Percentiles rank a stretch among this genome's conserved stretches.
Conservation (phyloP, 2,329 filamentous ascomycete genomes). For the Fusarium albosuccineum region DNA sequence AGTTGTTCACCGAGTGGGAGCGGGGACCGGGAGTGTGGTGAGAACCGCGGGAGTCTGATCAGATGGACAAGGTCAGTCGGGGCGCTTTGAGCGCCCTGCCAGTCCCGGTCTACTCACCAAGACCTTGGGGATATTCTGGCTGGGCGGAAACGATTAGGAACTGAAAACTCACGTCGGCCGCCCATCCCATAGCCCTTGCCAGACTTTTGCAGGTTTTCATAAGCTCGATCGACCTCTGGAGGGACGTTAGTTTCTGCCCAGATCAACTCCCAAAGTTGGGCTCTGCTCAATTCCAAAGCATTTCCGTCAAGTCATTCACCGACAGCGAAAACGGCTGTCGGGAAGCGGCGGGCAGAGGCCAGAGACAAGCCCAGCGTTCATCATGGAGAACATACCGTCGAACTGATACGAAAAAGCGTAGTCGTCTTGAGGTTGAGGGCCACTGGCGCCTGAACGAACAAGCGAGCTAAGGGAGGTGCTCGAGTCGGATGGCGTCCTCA, state of each 20-base stretch:
- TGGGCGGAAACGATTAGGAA: slow-evolving; percentile 10
- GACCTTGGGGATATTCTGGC: slow-evolving; percentile 31
- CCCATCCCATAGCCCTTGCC: slow-evolving; percentile 86
- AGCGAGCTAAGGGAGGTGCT: slow-evolving; percentile 26
- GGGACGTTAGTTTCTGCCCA: slow-evolving; percentile 43
- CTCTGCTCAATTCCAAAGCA: not conserved
- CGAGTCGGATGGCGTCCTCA: not conserved
- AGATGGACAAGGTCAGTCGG: slow-evolving; percentile 40
- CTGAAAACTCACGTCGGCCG: slow-evolving; percentile 83
- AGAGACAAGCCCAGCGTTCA: not conserved
- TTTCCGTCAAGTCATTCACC: not conserved
- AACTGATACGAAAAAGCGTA: slow-evolving; percentile 88
- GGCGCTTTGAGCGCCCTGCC: slow-evolving; percentile 30
- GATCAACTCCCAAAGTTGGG: not conserved
- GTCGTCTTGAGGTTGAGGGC: slow-evolving; percentile 80
- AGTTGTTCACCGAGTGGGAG: slow-evolving; percentile 88
- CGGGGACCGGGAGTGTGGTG: slow-evolving; percentile 74
- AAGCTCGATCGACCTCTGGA: slow-evolving; percentile 92
- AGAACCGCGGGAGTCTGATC: slow-evolving; percentile 77
- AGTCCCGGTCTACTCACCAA: slow-evolving; percentile 36
- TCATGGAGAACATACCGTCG: slow-evolving; percentile 76
- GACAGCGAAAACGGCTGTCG: not conserved
- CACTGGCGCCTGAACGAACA: slow-evolving; percentile 73
- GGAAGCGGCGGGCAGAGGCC: slow-evolving; percentile 8
- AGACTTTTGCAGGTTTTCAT: slow-evolving; percentile 96